Conservation (phyloP, 345 rosid species). For the Combretum micranthum region DNA sequence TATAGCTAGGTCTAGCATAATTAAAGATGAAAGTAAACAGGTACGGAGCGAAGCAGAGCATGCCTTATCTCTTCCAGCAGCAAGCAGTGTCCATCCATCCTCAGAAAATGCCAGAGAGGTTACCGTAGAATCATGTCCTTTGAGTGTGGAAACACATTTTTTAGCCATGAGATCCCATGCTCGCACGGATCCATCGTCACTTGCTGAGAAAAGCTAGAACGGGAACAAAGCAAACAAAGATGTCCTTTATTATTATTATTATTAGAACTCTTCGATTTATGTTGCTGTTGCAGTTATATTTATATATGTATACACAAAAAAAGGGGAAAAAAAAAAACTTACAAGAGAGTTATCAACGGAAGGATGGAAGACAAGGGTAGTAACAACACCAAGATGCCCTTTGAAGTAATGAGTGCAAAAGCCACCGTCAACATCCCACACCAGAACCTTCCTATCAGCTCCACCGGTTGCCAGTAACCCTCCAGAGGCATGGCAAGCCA, state of each 20-base stretch:
- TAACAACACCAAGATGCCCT: constrained; percentile 88
- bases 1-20: not conserved
- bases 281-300: no score
- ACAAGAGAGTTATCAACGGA: constrained; percentile 54
- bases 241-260: no score
- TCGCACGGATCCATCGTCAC: constrained; percentile 81
- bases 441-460: constrained; percentile 93
- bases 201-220: constrained; percentile 70
- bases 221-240: constrained; percentile 1
- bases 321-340: constrained; percentile 22
- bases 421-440: constrained; percentile 99
- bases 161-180: constrained; percentile 81
- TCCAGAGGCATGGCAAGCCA: constrained; percentile 92
- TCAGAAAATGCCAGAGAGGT: constrained; percentile 72
- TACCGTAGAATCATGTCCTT: constrained; percentile 78
- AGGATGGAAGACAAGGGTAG: constrained; percentile 76
- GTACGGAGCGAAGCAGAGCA: constrained; percentile 10
- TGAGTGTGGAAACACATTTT: constrained; percentile 63
- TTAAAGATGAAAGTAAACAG: constrained; percentile 2
- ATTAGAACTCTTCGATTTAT: no score
- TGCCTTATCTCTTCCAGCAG: constrained; percentile 93
- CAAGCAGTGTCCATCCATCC: constrained; percentile 78
- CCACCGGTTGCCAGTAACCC: constrained; percentile 95
- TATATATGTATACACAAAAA: no score
- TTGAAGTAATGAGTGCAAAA: constrained; percentile 91